Evolutionary conservation across 2,329 filamentous ascomycete genomes (phyloP).

Genomic region (Xylariaceae sp.): DNA sequence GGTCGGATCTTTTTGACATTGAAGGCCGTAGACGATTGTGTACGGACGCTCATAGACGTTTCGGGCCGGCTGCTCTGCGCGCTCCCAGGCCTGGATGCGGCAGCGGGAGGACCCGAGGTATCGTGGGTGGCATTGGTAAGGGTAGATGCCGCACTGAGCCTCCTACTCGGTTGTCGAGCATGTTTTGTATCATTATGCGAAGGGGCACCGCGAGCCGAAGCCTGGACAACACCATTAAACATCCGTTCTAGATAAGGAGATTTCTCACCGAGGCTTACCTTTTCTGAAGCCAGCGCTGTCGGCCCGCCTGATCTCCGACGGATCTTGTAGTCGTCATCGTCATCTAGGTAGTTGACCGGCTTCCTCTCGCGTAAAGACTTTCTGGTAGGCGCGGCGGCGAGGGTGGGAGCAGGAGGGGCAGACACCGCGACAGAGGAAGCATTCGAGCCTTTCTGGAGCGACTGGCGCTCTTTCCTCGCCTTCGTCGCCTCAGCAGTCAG

Average conservation of each 20-base stretch:
- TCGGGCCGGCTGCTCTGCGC: constrained; percentile 35
- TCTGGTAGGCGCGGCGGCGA: constrained; percentile 42
- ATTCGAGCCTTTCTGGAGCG: constrained; percentile 34
- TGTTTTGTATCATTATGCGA: constrained; percentile 19
- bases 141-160: constrained; percentile 42
- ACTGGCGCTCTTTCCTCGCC: constrained; percentile 57
- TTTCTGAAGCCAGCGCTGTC: constrained; percentile 36
- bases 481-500: constrained; percentile 62
- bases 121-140: constrained; percentile 23
- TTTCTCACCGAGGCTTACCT: constrained; percentile 23
- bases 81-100: constrained; percentile 28
- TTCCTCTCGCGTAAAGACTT: constrained; percentile 71
- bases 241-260: constrained; percentile 1
- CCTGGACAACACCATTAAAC: constrained; percentile 20
- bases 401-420: no score
- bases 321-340: constrained; percentile 45
- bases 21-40: constrained; percentile 32
- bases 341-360: constrained; percentile 44
- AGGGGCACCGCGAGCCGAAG: constrained; percentile 26
- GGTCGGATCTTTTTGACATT: constrained; percentile 54
- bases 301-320: constrained; percentile 55
- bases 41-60: constrained; percentile 34
- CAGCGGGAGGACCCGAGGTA: constrained; percentile 4
- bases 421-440: constrained; percentile 21
- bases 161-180: constrained; percentile 32